phyloP scores from a whole-genome alignment of 108 stramenopile species.

The Nannochloropsis oceanica region DNA sequence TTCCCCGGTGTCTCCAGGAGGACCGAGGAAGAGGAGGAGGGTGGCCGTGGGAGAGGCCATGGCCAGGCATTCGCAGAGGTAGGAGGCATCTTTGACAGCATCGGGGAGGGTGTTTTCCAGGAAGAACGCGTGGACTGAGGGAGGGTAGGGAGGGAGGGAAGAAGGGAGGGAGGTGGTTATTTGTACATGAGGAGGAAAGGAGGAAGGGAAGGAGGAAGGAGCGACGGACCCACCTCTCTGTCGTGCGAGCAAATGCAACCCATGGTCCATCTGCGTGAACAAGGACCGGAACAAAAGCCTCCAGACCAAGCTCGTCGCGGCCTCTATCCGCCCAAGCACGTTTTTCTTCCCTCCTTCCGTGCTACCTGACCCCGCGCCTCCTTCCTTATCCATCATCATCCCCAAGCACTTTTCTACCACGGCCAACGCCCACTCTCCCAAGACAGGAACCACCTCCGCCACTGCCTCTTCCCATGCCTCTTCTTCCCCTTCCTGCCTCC shows the following conservation, averaged over 20 bases:
- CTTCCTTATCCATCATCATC: slow-evolving; percentile 6
- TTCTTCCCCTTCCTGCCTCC: neutral
- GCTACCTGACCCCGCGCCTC: neutral
- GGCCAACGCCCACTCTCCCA: slow-evolving; percentile 17
- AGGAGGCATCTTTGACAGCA: neutral
- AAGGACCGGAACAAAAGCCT: neutral
- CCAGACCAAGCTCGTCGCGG: neutral
- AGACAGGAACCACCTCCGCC: neutral
- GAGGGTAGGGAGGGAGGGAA: too few species aligned
- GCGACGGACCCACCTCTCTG: neutral
- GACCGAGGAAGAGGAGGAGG: neutral
- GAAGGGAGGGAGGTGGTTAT: too few species aligned
- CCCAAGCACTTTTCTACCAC: slow-evolving; percentile 9
- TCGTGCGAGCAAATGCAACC: neutral
- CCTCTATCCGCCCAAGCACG: neutral
- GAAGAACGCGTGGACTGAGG: neutral
- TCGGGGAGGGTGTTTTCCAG: neutral
- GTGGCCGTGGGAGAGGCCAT: neutral
- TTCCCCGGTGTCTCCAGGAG: too few species aligned
- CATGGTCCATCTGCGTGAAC: neutral
- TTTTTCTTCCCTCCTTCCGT: neutral
- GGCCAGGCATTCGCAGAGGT: neutral
- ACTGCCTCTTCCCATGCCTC: neutral
- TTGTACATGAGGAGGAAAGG: too few species aligned
- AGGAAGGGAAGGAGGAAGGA: too few species aligned